A percentile compares a stretch with the other conserved stretches of the same genome.
Conservation (phyloP, 441 rosid species). For the Euphorbia corollata region DNA sequence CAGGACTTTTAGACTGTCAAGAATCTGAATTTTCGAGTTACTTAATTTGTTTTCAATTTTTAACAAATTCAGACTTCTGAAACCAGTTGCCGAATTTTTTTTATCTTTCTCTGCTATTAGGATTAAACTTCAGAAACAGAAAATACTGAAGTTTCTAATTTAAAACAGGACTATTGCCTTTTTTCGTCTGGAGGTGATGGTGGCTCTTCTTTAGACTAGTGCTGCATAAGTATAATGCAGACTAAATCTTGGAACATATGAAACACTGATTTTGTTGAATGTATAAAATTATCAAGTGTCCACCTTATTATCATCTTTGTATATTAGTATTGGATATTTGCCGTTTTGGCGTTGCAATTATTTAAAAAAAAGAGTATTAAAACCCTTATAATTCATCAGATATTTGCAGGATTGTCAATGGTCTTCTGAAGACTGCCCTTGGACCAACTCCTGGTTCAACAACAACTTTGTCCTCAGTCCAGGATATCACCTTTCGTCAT, state of each 20-base stretch:
- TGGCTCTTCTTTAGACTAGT: not conserved
- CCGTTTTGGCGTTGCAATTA: constrained; percentile 14
- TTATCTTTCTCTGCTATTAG: not conserved
- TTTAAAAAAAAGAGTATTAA: constrained; percentile 49
- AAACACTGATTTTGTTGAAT: constrained; percentile 7
- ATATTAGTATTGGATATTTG: constrained; percentile 4
- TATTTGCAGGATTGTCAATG: constrained; percentile 97
- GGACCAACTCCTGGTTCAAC: constrained; percentile 95
- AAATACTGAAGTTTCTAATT: not conserved
- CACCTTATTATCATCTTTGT: not conserved
- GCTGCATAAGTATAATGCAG: not conserved
- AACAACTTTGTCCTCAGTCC: constrained; percentile 74
- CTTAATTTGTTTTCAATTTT: not conserved
- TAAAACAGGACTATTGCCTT: too few species aligned
- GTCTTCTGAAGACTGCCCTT: constrained; percentile 91
- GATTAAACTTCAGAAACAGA: not conserved
- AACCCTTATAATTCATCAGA: constrained; percentile 93
- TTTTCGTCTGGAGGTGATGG: not conserved
- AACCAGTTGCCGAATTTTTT: too few species aligned
- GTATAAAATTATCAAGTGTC: not conserved
- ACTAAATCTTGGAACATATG: not conserved
- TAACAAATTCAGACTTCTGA: too few species aligned
- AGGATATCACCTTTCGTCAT: constrained; percentile 83
- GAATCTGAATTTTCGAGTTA: not conserved
- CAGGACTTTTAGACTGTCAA: not conserved